A percentile compares a stretch with the other conserved stretches of the same genome.
Evolutionary conservation across 176 grass and related monocot species (phyloP).

Genomic region (Zoysia pacifica): DNA sequence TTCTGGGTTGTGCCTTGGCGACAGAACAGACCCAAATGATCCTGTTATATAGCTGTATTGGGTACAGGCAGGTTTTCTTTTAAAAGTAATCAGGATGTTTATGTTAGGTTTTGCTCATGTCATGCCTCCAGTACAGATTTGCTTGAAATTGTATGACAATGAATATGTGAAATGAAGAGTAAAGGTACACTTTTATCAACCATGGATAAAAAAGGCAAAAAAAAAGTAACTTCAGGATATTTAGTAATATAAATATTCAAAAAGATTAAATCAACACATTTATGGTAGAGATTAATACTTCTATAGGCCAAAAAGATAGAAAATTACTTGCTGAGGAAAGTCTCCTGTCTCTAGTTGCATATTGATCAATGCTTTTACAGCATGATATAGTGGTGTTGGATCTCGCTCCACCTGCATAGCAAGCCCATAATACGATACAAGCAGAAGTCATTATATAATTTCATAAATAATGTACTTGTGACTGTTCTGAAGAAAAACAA

Average conservation of each 20-base stretch:
- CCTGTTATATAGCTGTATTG: background rate
- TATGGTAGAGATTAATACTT: background rate
- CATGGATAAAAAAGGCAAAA: background rate
- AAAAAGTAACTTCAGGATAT: background rate
- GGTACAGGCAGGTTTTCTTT: background rate
- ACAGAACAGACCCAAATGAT: background rate
- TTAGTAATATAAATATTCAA: background rate
- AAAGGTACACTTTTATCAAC: background rate
- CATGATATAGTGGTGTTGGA: constrained; percentile 48
- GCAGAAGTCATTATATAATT: background rate
- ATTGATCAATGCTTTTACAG: constrained; percentile 58
- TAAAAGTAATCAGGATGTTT: background rate
- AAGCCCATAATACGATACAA: background rate
- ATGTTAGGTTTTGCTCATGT: background rate
- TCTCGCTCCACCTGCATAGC: constrained; percentile 39
- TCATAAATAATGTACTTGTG: background rate
- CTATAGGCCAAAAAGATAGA: background rate
- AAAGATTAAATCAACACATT: background rate
- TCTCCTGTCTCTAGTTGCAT: constrained; percentile 52
- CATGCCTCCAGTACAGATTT: background rate
- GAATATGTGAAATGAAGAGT: too few relatives aligned
- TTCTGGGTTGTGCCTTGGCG: background rate
- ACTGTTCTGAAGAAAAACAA: background rate
- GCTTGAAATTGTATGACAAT: background rate
- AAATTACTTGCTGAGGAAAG: constrained; percentile 61